These are phyloP conservation scores for Thalassiosira livingstoniorum DNA, from an alignment of 352 stramenopile genomes.

Conservation along the genomic window DNA sequence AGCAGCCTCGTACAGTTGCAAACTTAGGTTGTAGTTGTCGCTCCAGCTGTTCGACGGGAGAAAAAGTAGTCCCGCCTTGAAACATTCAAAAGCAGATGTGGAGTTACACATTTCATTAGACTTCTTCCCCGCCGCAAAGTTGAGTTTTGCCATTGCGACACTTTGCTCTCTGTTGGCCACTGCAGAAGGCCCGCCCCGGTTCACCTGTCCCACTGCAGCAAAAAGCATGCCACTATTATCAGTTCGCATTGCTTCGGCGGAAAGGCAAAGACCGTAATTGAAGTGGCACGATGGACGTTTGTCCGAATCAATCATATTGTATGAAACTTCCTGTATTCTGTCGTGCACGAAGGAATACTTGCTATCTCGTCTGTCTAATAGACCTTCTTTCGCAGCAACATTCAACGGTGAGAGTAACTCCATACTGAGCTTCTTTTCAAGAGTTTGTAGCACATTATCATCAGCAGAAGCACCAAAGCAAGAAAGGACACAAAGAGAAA, in stretches of 20 bases:
- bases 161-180: not conserved
- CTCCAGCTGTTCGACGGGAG: not conserved
- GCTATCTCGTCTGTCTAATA: not conserved
- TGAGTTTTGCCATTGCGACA: not conserved
- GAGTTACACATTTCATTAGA: not conserved
- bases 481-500: slow-evolving; percentile 21
- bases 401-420: not conserved
- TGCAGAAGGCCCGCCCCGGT: not conserved
- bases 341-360: not conserved
- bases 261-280: not conserved
- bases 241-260: not conserved
- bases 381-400: not conserved
- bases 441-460: not conserved
- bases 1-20: not conserved
- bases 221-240: not conserved
- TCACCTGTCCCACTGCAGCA: not conserved
- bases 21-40: not conserved
- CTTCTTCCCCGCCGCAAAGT: not conserved
- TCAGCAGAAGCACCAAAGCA: slow-evolving; percentile 27
- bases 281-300: not conserved
- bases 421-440: not conserved
- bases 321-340: not conserved
- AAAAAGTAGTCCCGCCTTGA: not conserved
- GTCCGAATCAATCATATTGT: not conserved
- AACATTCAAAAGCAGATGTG: not conserved